Evolutionary conservation across 345 rosid genomes (phyloP).

Genomic region (Melaleuca alternifolia): DNA sequence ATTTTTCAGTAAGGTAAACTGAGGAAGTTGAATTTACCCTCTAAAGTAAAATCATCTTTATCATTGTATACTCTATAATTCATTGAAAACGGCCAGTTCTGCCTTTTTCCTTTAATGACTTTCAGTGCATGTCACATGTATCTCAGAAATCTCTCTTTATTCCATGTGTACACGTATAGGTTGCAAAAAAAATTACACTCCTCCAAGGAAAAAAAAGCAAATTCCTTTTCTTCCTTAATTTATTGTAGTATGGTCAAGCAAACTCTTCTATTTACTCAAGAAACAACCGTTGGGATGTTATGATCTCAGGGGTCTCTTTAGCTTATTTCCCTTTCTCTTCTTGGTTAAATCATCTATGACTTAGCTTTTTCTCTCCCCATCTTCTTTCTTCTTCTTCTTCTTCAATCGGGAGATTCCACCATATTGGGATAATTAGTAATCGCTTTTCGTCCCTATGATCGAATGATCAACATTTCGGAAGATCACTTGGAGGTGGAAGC

Average conservation of each 20-base stretch:
- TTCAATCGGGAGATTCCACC: not conserved
- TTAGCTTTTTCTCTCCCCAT: not conserved
- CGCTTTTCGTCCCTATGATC: not conserved
- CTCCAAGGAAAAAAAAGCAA: not conserved
- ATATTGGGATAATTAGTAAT: not conserved
- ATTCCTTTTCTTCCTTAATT: not conserved
- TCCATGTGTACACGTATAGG: not conserved
- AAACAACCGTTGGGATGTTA: not conserved
- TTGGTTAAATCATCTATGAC: not conserved
- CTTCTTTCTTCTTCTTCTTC: not conserved
- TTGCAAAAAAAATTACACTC: not conserved
- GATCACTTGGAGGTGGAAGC: constrained; percentile 25
- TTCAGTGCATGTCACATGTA: not conserved
- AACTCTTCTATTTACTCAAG: not conserved
- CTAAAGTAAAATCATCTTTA: not conserved
- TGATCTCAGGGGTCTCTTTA: not conserved
- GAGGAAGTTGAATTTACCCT: not conserved
- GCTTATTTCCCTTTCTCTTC: not conserved
- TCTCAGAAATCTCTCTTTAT: not conserved
- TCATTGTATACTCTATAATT: not conserved
- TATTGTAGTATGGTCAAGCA: not conserved
- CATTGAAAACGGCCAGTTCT: not conserved
- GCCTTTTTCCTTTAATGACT: not conserved
- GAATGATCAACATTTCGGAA: constrained; percentile 10
- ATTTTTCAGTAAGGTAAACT: not conserved